Evolutionary conservation across 495 filamentous ascomycete species (phyloP), one percentile per base, ranked within the genome.

Genomic region (Hypoxylon intermedium): DNA sequence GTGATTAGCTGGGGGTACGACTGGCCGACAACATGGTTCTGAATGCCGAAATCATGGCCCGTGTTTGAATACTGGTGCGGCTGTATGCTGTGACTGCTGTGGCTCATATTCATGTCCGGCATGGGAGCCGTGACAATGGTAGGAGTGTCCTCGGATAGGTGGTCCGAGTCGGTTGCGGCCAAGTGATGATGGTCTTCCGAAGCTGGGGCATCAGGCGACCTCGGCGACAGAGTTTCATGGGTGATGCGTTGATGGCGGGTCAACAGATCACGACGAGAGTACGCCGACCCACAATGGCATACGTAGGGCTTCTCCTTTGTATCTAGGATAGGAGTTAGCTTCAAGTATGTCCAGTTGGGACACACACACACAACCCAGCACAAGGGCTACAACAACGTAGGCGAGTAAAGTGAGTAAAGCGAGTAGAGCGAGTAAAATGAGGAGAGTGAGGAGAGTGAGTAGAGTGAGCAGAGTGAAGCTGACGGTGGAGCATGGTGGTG

Each of bases 301-400:
- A 78, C 74, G 62, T 81, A 82, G 11, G 80, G 80, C 54, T 82
- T 82, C 64, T 82, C 80, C 49, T 81, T 81, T 26, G 80, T 82
- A 65, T 82, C 80, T 82, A 63, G 19, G 37, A 42, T 41, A 12
- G 26, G 40, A 46, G 59, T 68, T 63, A 71, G 65, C 47, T 24
- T 60, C 37, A n/a, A n/a, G n/a, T n/a, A n/a, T n/a, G n/a, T n/a
- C n/a, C n/a, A n/a, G n/a, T n/a, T n/a, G n/a, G n/a, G n/a, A n/a
- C 28, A 30, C 19, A 23, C 40, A 34, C 31, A 11, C 34, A 13
- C n/a, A 12, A 18, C 21, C 5, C 18, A 19, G 26, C 7, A 26
- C 24, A 26, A 36, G 4, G 28, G 45, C 3, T 37, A n/a, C n/a
- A n/a, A n/a, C n/a, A n/a, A n/a, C n/a, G n/a, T n/a, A n/a, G n/a